Evolutionary conservation across 371 early-diverging fungal species (phyloP).

Genomic region (Mortierella sp.): DNA sequence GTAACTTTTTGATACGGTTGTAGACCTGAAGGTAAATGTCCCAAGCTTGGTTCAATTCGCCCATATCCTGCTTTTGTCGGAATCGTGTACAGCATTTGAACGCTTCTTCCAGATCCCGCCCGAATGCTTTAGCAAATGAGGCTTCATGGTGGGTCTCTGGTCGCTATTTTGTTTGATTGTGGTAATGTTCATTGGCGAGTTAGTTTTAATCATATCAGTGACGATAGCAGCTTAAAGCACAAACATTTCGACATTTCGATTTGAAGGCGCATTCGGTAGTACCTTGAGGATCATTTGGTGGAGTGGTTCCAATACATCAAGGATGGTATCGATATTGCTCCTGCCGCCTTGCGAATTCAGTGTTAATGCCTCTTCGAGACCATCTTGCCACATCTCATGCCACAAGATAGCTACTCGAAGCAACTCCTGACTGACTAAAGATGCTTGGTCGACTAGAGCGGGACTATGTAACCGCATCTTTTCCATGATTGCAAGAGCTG

Average conservation of each 20-base stretch:
- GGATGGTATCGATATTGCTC: slow-evolving; percentile 93
- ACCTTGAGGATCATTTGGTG: slow-evolving; percentile 88
- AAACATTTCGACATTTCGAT: too few species aligned
- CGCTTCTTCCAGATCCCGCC: slow-evolving; percentile 93
- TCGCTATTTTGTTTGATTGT: slow-evolving; percentile 59
- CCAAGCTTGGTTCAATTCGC: slow-evolving; percentile 95
- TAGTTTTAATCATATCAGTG: neutral
- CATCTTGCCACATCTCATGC: slow-evolving; percentile 99
- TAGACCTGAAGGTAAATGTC: slow-evolving; percentile 92
- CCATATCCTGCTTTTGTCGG: slow-evolving; percentile 78
- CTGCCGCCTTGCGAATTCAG: slow-evolving; percentile 83
- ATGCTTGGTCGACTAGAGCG: slow-evolving; percentile 91
- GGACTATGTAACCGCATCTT: slow-evolving; percentile 90
- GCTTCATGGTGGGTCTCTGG: slow-evolving; percentile 96
- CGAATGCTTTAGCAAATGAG: slow-evolving; percentile 94
- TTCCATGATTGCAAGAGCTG: slow-evolving; percentile 93
- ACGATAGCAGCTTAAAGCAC: too few species aligned
- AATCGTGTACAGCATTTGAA: slow-evolving; percentile 89
- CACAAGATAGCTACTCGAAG: slow-evolving; percentile 96
- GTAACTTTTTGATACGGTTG: slow-evolving; percentile 84
- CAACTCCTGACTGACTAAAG: slow-evolving; percentile 95
- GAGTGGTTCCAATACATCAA: slow-evolving; percentile 88
- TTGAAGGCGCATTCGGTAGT: neutral
- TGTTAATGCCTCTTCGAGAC: slow-evolving; percentile 91
- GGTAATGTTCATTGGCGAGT: neutral